Evolutionary conservation across 768 basidiomycete species (phyloP), one percentile per base, ranked within the genome.

Genomic region (Mrakia frigida): DNA sequence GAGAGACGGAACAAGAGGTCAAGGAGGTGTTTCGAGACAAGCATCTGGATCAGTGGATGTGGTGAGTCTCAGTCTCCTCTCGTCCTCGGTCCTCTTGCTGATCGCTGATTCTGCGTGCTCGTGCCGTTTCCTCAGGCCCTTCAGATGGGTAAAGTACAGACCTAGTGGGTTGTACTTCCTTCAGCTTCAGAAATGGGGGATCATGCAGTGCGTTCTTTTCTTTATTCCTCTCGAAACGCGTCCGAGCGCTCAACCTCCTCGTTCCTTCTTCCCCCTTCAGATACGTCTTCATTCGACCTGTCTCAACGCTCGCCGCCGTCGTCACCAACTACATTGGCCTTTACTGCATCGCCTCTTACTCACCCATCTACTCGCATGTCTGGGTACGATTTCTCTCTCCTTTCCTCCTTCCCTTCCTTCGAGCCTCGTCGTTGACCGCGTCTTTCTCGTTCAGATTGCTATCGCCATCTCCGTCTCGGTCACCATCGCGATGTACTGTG

Each of bases 321-420:
- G 85, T 89, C 77, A 83, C 90, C 10, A 86, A 91, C 74, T 88
- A 88, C 77, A 80, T 86, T 21, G 56, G 56, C 6, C 83, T 89
- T n/a, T 92, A 92, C 81, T 92, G 91, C 79, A 89, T 91, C 78
- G 85, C 85, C 9, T 90, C 89, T 9, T 92, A 89, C 89, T 87
- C 87, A 50, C 87, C 88, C 0, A 86, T 85, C 21, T 92, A 88
- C 87, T 89, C 89, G 0, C 90, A 92, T 80, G 81, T 90, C 56
- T 92, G 89, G 80, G 90, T 89, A 76, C 31, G 87, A n/a, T n/a
- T 18, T 81, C 46, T 28, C 50, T 63, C 28, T 60, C 46, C 3
- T 68, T 28, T 28, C 43, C 23, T 70, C 31, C 3, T 18, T 18
- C 5, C 31, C 10, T 69, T 1, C 31, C 35, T 63, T 6, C n/a